A percentile compares a stretch with the other conserved stretches of the same genome.
Evolutionary conservation across 73 alveolate genomes (phyloP).

Genomic region (Paraurostyla sp.): DNA sequence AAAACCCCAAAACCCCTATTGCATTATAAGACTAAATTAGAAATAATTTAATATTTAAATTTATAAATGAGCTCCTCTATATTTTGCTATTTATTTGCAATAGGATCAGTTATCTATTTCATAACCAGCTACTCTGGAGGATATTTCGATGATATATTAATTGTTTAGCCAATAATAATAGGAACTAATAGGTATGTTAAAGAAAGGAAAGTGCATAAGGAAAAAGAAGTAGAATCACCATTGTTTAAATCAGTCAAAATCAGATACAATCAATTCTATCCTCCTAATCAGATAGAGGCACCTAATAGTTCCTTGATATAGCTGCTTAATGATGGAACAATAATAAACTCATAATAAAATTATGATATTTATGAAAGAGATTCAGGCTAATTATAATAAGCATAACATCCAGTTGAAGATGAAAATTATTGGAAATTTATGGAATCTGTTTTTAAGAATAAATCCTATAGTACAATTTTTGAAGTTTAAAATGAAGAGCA

Average conservation of each 20-base stretch:
- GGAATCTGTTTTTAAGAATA: not conserved
- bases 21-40: not conserved
- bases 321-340: not conserved
- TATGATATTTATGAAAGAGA: not conserved
- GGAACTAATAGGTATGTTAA: not conserved
- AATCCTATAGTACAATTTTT: slow-evolving; percentile 9
- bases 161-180: slow-evolving; percentile 2
- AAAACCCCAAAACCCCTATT: slow-evolving; percentile 9
- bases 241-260: slow-evolving; percentile 32
- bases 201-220: not conserved
- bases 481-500: slow-evolving; percentile 12
- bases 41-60: not conserved
- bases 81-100: not conserved
- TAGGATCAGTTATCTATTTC: not conserved
- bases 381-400: not conserved
- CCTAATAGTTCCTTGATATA: not conserved
- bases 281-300: not conserved
- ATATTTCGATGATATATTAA: not conserved
- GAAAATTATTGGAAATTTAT: slow-evolving; percentile 19
- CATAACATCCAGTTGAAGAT: not conserved
- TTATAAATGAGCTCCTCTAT: slow-evolving; percentile 21
- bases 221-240: slow-evolving; percentile 30
- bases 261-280: slow-evolving; percentile 22
- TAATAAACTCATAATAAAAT: not conserved
- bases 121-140: not conserved